phyloP scores from a whole-genome alignment of 139 green algal genomes.

The Chlorella ohadii region DNA sequence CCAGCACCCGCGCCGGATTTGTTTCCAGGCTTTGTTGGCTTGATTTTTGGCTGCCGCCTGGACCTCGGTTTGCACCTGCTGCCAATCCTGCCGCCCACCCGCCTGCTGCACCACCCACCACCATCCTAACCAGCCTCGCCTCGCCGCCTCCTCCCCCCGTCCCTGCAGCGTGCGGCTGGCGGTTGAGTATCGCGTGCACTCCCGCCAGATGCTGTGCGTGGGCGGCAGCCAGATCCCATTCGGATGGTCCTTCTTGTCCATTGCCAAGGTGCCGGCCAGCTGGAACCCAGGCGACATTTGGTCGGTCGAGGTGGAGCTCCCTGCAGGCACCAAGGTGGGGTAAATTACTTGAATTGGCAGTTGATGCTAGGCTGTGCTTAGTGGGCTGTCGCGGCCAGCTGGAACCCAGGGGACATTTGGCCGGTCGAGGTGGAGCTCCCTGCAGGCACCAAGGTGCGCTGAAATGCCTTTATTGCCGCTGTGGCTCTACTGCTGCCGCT shows the following conservation, averaged over 20 bases:
- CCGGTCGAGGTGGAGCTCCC: constrained; percentile 85
- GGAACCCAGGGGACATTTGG: constrained; percentile 81
- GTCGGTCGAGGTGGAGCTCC: constrained; percentile 86
- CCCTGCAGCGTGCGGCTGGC: constrained; percentile 66
- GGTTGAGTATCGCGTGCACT: constrained; percentile 89
- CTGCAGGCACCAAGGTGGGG: constrained; percentile 60
- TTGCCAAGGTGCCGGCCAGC: constrained; percentile 91
- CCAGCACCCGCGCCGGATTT: background rate
- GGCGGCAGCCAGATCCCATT: constrained; percentile 82
- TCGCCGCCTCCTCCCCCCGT: no score
- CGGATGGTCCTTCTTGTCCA: constrained; percentile 94
- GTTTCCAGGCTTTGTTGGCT: background rate
- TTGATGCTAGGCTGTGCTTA: no score
- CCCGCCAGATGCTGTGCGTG: constrained; percentile 92
- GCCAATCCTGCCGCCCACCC: no score
- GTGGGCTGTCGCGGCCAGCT: no score
- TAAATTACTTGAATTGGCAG: no score
- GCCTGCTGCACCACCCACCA: background rate
- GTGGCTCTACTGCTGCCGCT: background rate
- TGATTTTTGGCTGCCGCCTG: background rate
- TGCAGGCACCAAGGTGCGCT: constrained; percentile 48
- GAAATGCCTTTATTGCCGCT: no score
- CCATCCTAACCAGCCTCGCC: no score
- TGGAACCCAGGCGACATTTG: constrained; percentile 83
- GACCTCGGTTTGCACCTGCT: no score